These are phyloP conservation scores for Dendrocalamus sinicus DNA, from an alignment of 176 grass and related monocot genomes.

Conservation along the genomic window DNA sequence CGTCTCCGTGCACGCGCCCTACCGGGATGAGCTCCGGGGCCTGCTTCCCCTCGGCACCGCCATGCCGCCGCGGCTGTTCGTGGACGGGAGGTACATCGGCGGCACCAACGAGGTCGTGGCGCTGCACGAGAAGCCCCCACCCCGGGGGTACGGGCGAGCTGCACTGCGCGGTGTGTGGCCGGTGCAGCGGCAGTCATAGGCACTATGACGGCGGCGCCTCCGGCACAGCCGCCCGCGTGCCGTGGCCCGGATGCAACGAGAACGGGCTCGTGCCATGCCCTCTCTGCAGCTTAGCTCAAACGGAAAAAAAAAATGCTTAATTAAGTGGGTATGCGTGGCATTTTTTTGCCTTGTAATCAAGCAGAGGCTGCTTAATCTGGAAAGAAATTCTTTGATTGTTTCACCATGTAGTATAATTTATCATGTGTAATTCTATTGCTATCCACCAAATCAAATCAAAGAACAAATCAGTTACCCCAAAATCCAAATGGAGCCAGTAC, in stretches of 20 bases:
- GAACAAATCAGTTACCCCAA: background rate
- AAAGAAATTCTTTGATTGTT: constrained; percentile 33
- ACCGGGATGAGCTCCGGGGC: constrained; percentile 71
- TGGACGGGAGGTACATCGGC: constrained; percentile 69
- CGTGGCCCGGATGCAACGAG: constrained; percentile 47
- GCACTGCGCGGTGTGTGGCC: too few relatives aligned
- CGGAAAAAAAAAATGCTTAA: too few relatives aligned
- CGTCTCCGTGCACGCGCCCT: constrained; percentile 77
- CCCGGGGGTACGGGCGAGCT: too few relatives aligned
- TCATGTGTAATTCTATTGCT: background rate
- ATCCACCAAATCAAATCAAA: background rate
- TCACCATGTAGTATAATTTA: background rate
- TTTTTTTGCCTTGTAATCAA: background rate
- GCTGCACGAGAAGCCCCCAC: constrained; percentile 80
- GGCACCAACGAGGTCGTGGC: constrained; percentile 76
- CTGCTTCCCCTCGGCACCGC: constrained; percentile 24
- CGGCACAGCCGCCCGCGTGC: constrained; percentile 9
- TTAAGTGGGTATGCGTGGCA: background rate
- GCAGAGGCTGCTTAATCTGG: background rate
- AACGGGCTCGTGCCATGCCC: constrained; percentile 57
- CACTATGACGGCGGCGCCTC: constrained; percentile 55
- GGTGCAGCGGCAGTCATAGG: too few relatives aligned
- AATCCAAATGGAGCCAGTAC: background rate
- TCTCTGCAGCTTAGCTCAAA: constrained; percentile 46
- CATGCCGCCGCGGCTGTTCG: constrained; percentile 76